A percentile compares a stretch with the other conserved stretches of the same genome.
These are phyloP conservation scores for Fusarium hostae DNA, from an alignment of 2,329 filamentous ascomycete genomes.

Conservation along the genomic window DNA sequence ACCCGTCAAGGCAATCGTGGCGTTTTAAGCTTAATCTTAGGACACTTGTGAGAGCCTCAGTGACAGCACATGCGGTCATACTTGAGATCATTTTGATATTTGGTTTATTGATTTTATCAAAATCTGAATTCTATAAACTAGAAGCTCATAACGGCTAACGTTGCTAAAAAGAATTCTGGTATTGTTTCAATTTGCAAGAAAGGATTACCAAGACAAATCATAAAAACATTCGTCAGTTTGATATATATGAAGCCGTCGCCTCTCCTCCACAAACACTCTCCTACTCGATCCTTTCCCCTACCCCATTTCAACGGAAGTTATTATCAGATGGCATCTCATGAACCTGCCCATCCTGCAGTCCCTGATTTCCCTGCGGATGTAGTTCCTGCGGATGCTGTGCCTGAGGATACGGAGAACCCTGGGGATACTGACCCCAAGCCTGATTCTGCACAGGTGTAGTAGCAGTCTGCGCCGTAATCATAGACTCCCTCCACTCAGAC, in stretches of 20 bases:
- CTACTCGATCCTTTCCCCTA: too few species aligned
- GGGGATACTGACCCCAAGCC: slow-evolving; percentile 13
- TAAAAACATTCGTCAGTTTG: neutral
- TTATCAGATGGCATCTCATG: slow-evolving; percentile 1
- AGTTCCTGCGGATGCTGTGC: neutral
- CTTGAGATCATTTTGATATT: neutral
- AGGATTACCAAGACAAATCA: neutral
- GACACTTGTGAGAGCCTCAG: neutral
- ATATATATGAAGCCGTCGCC: neutral
- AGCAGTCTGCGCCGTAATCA: neutral
- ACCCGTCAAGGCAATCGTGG: neutral
- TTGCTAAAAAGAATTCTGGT: neutral
- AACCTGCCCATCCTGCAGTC: neutral
- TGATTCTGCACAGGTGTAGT: slow-evolving; percentile 16
- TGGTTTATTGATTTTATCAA: fast-evolving
- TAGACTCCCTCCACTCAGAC: slow-evolving; percentile 25
- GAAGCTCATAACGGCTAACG: fast-evolving
- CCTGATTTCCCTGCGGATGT: neutral
- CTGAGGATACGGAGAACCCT: neutral
- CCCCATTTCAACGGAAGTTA: neutral
- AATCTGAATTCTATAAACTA: fast-evolving
- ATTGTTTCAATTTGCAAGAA: neutral
- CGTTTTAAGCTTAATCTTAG: neutral
- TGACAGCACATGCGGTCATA: too few species aligned
- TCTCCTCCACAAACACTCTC: neutral